These are phyloP conservation scores for Anaeramoeba flamelloides DNA, from an alignment of 78 protist genomes.

Conservation along the genomic window DNA sequence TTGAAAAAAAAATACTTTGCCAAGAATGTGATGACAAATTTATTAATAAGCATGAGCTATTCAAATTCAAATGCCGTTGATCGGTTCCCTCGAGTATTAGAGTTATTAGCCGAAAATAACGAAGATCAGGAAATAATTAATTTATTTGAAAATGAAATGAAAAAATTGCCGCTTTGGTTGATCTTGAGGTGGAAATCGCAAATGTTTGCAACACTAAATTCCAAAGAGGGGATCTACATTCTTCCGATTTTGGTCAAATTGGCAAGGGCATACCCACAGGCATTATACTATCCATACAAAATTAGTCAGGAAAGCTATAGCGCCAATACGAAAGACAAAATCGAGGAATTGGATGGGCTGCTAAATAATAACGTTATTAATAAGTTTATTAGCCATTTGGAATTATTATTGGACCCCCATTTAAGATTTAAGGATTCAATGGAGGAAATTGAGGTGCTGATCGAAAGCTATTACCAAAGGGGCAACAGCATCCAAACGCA, in stretches of 20 bases:
- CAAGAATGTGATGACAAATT: not conserved
- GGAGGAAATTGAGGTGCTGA: not conserved
- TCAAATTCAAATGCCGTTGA: not conserved
- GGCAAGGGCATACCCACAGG: not conserved
- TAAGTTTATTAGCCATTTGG: not conserved
- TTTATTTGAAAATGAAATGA: not conserved
- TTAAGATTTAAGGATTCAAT: not conserved
- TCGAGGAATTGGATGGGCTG: not conserved
- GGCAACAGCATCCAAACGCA: no score
- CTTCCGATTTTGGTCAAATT: not conserved
- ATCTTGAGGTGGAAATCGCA: not conserved
- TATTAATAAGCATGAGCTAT: not conserved
- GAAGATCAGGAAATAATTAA: not conserved
- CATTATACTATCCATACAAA: not conserved
- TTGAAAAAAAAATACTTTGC: not conserved
- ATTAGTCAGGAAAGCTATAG: not conserved
- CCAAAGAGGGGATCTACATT: not conserved
- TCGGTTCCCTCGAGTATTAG: slow-evolving; percentile 1
- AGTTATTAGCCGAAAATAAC: not conserved
- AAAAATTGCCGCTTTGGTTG: not conserved
- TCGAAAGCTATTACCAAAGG: not conserved
- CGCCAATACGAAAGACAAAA: not conserved
- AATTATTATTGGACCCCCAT: not conserved
- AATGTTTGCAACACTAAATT: not conserved
- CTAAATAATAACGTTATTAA: not conserved